phyloP scores from a whole-genome alignment of 2,329 filamentous ascomycete species.

The Pseudohalonectria lignicola region DNA sequence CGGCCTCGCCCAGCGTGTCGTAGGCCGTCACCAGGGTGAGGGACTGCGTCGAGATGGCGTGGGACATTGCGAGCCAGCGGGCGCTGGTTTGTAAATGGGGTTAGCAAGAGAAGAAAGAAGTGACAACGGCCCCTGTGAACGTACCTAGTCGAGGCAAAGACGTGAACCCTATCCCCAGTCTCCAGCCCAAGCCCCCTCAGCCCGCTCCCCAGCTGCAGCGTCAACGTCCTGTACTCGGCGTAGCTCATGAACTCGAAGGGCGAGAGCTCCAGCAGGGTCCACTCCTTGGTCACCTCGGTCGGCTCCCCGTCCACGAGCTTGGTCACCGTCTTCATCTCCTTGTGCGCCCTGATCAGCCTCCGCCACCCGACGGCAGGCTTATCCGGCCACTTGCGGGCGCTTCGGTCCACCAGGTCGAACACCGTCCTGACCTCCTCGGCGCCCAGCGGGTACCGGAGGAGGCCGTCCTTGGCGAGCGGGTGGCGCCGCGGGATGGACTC shows the following conservation, averaged over 20 bases:
- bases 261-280: constrained; percentile 80
- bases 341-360: constrained; percentile 65
- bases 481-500: constrained; percentile 79
- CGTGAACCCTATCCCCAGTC: constrained; percentile 58
- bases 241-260: constrained; percentile 69
- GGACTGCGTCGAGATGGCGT: constrained; percentile 69
- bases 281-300: too few species aligned
- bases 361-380: constrained; percentile 59
- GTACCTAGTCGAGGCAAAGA: constrained; percentile 76
- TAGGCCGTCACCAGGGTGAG: constrained; percentile 91
- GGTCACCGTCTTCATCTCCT: constrained; percentile 80
- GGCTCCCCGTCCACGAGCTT: constrained; percentile 84
- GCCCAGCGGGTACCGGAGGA: constrained; percentile 50
- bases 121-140: constrained; percentile 10
- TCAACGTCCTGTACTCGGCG: constrained; percentile 63
- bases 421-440: constrained; percentile 64
- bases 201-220: constrained; percentile 59
- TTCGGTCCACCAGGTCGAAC: constrained; percentile 66
- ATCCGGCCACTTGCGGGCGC: constrained; percentile 51
- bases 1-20: constrained; percentile 78
- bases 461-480: constrained; percentile 61
- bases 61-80: constrained; percentile 76
- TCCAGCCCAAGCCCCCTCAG: constrained; percentile 64
- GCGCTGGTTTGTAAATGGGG: constrained; percentile 40
- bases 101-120: constrained; percentile 3